These are phyloP conservation scores for Aspergillus flavus DNA, from an alignment of 2,329 filamentous ascomycete genomes.

Conservation along the genomic window DNA sequence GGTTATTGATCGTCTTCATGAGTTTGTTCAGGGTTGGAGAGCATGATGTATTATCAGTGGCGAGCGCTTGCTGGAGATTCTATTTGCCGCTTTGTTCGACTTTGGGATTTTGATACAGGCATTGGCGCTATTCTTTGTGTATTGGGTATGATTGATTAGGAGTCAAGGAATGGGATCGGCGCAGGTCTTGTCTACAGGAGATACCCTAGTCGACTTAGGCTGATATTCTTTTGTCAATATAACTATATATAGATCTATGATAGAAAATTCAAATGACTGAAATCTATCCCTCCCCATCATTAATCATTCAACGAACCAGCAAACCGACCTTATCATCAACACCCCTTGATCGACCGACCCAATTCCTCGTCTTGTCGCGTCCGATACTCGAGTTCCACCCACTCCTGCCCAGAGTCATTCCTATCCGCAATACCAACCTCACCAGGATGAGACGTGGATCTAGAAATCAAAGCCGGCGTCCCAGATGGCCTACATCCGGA, in stretches of 20 bases:
- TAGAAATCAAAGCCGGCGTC: background rate
- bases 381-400: constrained; percentile 26
- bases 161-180: background rate
- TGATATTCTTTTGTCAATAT: constrained; percentile 7
- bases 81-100: background rate
- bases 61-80: background rate
- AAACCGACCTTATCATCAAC: background rate
- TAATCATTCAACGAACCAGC: background rate
- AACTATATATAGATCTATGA: constrained; percentile 10
- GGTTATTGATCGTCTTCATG: constrained; percentile 92
- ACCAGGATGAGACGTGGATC: background rate
- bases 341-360: constrained; percentile 13
- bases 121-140: background rate
- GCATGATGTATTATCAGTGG: constrained; percentile 48
- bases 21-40: constrained; percentile 87
- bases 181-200: background rate
- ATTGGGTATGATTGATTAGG: background rate
- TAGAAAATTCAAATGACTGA: background rate
- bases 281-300: background rate
- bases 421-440: background rate
- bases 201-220: constrained; percentile 17
- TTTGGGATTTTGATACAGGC: background rate
- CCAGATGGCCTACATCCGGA: background rate
- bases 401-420: constrained; percentile 20
- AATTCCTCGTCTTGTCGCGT: constrained; percentile 24